Percentiles rank a stretch among this genome's conserved stretches.
Evolutionary conservation across 805 yeast species (phyloP).

Genomic region (Wickerhamiella kurtzmanii): DNA sequence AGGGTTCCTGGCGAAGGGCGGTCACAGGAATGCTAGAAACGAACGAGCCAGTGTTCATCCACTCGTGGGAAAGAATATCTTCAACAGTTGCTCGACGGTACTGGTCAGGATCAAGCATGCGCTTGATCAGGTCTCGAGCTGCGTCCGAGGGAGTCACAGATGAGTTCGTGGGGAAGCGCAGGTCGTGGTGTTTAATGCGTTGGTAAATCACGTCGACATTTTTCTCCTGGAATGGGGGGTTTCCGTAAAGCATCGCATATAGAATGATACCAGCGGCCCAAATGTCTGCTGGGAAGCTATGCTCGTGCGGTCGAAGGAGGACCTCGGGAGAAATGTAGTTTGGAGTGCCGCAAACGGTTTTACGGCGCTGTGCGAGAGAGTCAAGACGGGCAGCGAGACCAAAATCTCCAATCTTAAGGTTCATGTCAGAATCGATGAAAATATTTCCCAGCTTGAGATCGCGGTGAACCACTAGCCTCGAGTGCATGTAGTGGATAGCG

Average conservation of each 20-base stretch:
- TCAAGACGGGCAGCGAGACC: conserved; percentile 95
- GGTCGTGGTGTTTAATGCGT: conserved; percentile 74
- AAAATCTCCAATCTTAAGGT: conserved; percentile 91
- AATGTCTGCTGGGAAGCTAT: conserved; percentile 85
- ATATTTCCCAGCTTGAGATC: conserved; percentile 93
- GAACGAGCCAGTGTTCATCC: conserved; percentile 72
- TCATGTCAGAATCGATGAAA: conserved; percentile 87
- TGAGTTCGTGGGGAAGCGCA: conserved; percentile 54
- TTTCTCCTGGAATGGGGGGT: conserved; percentile 95
- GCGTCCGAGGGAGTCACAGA: conserved; percentile 39
- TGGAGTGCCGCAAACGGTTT: conserved; percentile 97
- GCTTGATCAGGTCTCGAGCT: conserved; percentile 56
- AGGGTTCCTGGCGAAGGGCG: conserved; percentile 52
- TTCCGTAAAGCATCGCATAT: conserved; percentile 82
- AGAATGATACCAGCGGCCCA: conserved; percentile 98
- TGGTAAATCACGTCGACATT: conserved; percentile 88
- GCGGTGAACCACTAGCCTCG: conserved; percentile 85
- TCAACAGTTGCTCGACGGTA: conserved; percentile 65
- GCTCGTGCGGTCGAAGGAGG: conserved; percentile 54
- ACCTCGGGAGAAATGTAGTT: conserved; percentile 98
- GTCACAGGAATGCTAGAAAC: conserved; percentile 55
- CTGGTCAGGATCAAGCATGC: conserved; percentile 65
- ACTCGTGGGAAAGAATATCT: conserved; percentile 65
- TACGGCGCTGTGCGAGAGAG: conserved; percentile 56
- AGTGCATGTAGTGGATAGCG: conserved; percentile 84